Evolutionary conservation across 2,329 filamentous ascomycete species (phyloP), one percentile per base, ranked within the genome.

Genomic region (Zymoseptoria crescenta): DNA sequence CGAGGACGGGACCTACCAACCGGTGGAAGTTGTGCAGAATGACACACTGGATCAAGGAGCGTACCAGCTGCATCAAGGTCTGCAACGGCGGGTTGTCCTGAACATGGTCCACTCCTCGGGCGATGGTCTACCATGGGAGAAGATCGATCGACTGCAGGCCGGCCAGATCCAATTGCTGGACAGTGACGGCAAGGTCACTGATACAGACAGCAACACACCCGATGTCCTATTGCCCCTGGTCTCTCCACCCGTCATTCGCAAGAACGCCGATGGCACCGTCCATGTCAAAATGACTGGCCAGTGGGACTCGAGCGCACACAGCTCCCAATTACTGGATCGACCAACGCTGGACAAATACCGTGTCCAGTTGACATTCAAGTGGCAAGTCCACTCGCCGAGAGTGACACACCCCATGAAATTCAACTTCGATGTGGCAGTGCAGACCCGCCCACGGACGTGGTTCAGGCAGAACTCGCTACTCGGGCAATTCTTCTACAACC

Each of bases 301-400:
- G 70, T 99, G 94, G 94, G 94, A 99, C 72, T 96, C 93, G 0
- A 96, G 91, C 69, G 80, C 94, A 65, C 94, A 99, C 74, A 87
- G 86, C 63, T 96, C 94, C 5, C 79, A 96, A n/a, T 80, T 97
- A 13, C 83, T 99, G n/a, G 92, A 99, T 74, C 86, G 93, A 27
- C 87, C 90, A 1, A 97, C 94, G 1, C 84, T 89, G n/a, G 92
- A 96, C 60, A 94, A 91, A 71, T 92, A 94, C 73, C 87, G 88
- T 50, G 89, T 99, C 20, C 92, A 96, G 73, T 87, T 96, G 75
- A 87, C 88, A 0, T 78, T 97, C 9, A 83, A 84, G 16, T 97
- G 93, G 90, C 89, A 96, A 67, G 84, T 97, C 28, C 82, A 82
- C 60, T 96, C 91, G 1, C 83, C 87, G 58, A 91, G 91, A 69